These are phyloP conservation scores for Gracilaria domingensis DNA, from an alignment of 23 red algal genomes.

Conservation along the genomic window DNA sequence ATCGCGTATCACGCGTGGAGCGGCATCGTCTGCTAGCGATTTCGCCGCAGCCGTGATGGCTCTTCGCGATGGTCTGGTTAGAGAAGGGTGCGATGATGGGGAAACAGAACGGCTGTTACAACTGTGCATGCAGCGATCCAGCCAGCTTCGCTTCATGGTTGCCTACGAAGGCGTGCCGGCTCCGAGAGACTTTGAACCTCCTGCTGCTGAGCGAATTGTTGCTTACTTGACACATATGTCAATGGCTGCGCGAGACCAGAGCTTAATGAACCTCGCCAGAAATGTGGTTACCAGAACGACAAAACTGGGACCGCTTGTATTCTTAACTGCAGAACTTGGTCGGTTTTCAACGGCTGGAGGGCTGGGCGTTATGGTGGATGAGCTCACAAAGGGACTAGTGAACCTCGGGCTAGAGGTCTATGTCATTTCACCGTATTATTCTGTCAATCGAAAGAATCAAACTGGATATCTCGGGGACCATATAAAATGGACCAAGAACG, in stretches of 20 bases:
- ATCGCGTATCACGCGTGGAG: conserved; percentile 68
- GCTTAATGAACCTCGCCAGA: conserved; percentile 63
- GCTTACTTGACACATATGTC: conserved; percentile 90
- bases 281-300: conserved; percentile 69
- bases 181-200: conserved; percentile 88
- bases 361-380: conserved; percentile 99
- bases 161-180: conserved; percentile 80
- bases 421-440: conserved; percentile 98
- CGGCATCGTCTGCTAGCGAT: conserved; percentile 55
- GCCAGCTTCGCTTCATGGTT: conserved; percentile 71
- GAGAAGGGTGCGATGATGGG: conserved; percentile 61
- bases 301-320: conserved; percentile 93
- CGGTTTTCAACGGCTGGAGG: conserved; percentile 96
- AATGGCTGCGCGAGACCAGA: conserved; percentile 42
- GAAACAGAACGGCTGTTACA: conserved; percentile 59
- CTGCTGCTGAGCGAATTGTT: conserved; percentile 87
- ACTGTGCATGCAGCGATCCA: conserved; percentile 84
- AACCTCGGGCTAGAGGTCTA: conserved; percentile 95
- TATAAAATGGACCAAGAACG: conserved; percentile 95
- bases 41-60: conserved; percentile 76
- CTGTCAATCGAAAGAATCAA: conserved; percentile 93
- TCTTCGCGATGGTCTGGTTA: conserved; percentile 52
- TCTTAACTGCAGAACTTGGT: conserved; percentile 93
- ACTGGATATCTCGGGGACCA: conserved; percentile 87
- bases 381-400: conserved; percentile 95